Percentiles rank a stretch among this genome's conserved stretches.
Evolutionary conservation across 2,329 filamentous ascomycete species (phyloP).

Genomic region (Venturia asperata): DNA sequence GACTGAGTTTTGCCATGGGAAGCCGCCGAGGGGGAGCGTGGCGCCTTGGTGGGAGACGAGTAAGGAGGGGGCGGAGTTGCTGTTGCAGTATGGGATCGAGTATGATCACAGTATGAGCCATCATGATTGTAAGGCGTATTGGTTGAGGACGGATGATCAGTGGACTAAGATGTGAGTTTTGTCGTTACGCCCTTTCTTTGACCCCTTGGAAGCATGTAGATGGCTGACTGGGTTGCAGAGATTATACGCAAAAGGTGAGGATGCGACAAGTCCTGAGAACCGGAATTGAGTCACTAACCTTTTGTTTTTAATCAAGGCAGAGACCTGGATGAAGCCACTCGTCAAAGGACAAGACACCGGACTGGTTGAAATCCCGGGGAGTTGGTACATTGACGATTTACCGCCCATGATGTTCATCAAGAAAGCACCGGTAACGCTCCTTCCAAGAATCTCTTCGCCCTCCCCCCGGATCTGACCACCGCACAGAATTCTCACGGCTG

Average conservation of each 20-base stretch:
- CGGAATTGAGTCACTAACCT: constrained; percentile 38
- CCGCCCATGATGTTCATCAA: constrained; percentile 66
- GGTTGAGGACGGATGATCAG: constrained; percentile 54
- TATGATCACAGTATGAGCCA: constrained; percentile 64
- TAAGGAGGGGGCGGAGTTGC: constrained; percentile 59
- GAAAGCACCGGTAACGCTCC: constrained; percentile 54
- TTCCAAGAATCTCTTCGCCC: neutral
- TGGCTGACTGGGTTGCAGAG: neutral
- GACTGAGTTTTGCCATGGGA: constrained; percentile 55
- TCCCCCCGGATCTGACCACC: neutral
- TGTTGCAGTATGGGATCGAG: constrained; percentile 60
- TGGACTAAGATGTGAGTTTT: constrained; percentile 55
- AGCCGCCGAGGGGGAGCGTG: constrained; percentile 63
- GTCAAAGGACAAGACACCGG: constrained; percentile 53
- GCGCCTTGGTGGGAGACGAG: constrained; percentile 70
- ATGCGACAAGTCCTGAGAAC: neutral
- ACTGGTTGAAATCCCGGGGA: constrained; percentile 57
- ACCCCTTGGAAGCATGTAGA: neutral
- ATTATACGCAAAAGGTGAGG: constrained; percentile 2
- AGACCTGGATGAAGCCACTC: constrained; percentile 61
- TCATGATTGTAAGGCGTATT: constrained; percentile 59
- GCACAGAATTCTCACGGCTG: constrained; percentile 44
- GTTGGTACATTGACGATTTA: constrained; percentile 48
- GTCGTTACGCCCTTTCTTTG: neutral
- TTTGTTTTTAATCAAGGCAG: constrained; percentile 39